phyloP scores from a whole-genome alignment of 805 yeast genomes.

The Monosporozyma servazzii region DNA sequence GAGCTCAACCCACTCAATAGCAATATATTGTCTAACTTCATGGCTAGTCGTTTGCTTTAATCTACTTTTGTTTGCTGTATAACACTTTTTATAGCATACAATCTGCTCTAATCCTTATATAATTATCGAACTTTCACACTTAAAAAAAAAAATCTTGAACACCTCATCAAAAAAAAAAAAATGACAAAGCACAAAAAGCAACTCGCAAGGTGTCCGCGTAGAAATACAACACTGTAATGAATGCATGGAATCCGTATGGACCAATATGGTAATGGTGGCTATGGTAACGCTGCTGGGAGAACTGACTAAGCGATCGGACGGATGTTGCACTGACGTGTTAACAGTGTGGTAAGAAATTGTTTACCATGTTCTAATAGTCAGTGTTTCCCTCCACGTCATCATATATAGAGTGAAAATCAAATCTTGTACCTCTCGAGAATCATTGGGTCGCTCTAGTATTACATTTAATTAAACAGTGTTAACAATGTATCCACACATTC shows the following conservation, averaged over 20 bases:
- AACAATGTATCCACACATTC: conserved; percentile 53
- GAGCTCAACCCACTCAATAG: background rate
- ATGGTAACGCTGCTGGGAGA: background rate
- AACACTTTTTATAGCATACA: background rate
- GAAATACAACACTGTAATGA: too few relatives aligned
- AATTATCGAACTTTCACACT: background rate
- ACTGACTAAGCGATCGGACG: background rate
- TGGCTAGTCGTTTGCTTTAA: background rate
- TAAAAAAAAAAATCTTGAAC: background rate
- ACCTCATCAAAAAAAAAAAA: background rate
- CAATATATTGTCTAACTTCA: background rate
- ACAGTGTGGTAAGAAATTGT: background rate
- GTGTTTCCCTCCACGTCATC: background rate
- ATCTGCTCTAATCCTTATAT: background rate
- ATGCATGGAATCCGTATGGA: background rate
- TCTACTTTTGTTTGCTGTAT: background rate
- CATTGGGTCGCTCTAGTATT: background rate
- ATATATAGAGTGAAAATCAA: background rate
- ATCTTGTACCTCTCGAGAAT: background rate
- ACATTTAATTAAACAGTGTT: conserved; percentile 14
- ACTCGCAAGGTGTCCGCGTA: background rate
- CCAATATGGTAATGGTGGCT: background rate
- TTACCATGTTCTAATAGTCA: too few relatives aligned
- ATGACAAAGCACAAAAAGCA: background rate
- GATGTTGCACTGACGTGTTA: background rate